These are phyloP conservation scores for Diplogelasinospora grovesii DNA, from an alignment of 495 filamentous ascomycete genomes.

Conservation along the genomic window DNA sequence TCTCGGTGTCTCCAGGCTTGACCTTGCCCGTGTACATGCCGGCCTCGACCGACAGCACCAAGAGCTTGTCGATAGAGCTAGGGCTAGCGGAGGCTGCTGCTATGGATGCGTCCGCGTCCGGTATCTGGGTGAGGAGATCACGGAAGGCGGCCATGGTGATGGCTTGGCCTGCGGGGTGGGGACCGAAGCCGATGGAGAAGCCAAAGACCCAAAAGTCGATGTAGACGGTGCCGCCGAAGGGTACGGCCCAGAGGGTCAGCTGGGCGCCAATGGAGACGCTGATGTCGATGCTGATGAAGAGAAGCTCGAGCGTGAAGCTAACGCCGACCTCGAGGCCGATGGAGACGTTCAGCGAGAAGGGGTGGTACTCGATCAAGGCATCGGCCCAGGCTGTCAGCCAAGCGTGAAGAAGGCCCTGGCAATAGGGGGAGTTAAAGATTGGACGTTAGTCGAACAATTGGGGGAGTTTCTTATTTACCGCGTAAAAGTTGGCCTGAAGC, in stretches of 20 bases:
- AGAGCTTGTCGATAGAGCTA: neutral
- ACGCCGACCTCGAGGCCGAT: conserved; percentile 33
- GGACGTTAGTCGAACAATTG: no score
- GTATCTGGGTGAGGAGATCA: neutral
- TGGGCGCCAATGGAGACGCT: conserved; percentile 29
- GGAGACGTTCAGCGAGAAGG: conserved; percentile 36
- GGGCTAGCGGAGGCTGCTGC: neutral
- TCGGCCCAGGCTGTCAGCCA: conserved; percentile 38
- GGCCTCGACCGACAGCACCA: neutral
- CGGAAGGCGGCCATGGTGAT: neutral
- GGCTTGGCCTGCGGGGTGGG: no score
- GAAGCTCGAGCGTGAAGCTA: conserved; percentile 27
- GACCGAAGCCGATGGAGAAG: conserved; percentile 42
- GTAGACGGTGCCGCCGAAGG: conserved; percentile 30
- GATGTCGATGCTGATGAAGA: conserved; percentile 26
- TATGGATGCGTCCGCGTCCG: neutral
- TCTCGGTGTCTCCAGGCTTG: neutral
- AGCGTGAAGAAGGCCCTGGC: conserved; percentile 32
- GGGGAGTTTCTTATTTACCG: no score
- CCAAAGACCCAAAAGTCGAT: conserved; percentile 39
- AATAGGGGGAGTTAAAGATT: no score
- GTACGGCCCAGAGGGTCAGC: conserved; percentile 32
- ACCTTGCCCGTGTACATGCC: neutral
- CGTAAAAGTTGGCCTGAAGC: conserved; percentile 18
- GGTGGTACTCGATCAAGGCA: conserved; percentile 43